Conservation (phyloP, 2,329 filamentous ascomycete genomes). For the Xylariaceae sp. region DNA sequence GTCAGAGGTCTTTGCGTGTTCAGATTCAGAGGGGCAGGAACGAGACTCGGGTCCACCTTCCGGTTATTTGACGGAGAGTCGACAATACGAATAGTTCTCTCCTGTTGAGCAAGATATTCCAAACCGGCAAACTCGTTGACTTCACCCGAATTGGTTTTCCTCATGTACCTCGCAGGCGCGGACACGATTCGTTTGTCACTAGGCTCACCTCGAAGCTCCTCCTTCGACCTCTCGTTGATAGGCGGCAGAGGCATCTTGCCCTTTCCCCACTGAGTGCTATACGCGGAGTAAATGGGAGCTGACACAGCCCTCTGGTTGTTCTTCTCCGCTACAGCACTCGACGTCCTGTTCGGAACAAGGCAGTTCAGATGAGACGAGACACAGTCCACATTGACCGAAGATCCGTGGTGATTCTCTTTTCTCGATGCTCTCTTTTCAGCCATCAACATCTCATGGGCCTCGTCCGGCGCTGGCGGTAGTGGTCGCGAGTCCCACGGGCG, state of each 20-base stretch:
- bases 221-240: slow-evolving; percentile 42
- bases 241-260: slow-evolving; percentile 44
- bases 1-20: slow-evolving; percentile 23
- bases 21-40: too few species aligned
- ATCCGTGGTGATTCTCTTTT: slow-evolving; percentile 3
- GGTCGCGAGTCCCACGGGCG: slow-evolving; percentile 47
- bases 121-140: slow-evolving; percentile 37
- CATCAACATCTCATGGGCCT: slow-evolving; percentile 23
- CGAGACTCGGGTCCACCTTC: too few species aligned
- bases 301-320: slow-evolving; percentile 51
- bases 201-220: slow-evolving; percentile 19
- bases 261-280: slow-evolving; percentile 35
- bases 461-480: slow-evolving; percentile 46
- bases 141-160: slow-evolving; percentile 7
- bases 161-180: slow-evolving; percentile 34
- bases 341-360: slow-evolving; percentile 9
- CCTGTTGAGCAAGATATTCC: slow-evolving; percentile 44
- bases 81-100: slow-evolving; percentile 56
- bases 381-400: slow-evolving; percentile 14
- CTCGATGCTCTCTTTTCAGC: slow-evolving; percentile 20
- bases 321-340: slow-evolving; percentile 21
- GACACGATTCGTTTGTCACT: slow-evolving; percentile 45
- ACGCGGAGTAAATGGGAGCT: slow-evolving; percentile 47
- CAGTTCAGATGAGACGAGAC: slow-evolving; percentile 20
- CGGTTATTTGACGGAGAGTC: slow-evolving; percentile 40